Evolutionary conservation across 257 asterid species (phyloP).

Genomic region (Salvia hispanica): DNA sequence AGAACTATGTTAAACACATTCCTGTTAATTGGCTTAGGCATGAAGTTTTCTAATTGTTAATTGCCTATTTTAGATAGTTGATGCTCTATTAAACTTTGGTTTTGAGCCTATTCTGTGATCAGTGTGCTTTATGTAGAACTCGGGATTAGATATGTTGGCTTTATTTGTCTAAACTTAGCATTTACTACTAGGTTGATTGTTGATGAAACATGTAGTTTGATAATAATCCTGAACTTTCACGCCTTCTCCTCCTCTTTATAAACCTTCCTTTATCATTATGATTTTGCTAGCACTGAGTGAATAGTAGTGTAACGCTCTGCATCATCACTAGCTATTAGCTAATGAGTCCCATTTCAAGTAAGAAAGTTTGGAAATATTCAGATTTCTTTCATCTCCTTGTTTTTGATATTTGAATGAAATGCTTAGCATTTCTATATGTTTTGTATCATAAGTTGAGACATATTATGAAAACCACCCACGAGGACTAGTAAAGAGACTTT

Average conservation of each 20-base stretch:
- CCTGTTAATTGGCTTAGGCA: background rate
- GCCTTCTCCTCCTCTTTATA: background rate
- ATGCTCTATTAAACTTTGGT: conserved; percentile 17
- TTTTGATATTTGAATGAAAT: conserved; percentile 12
- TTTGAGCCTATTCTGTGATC: background rate
- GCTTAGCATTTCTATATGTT: conserved; percentile 16
- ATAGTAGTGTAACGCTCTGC: background rate
- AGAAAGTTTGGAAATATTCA: background rate
- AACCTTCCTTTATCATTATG: background rate
- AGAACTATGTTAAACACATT: background rate
- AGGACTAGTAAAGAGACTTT: background rate
- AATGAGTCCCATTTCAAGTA: too few relatives aligned
- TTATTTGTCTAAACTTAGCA: background rate
- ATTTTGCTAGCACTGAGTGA: background rate
- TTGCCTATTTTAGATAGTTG: conserved; percentile 19
- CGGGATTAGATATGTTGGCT: background rate
- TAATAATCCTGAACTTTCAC: background rate
- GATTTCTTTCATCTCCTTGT: conserved; percentile 2
- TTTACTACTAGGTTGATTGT: conserved; percentile 4
- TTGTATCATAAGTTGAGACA: conserved; percentile 1
- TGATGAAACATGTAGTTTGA: conserved; percentile 7
- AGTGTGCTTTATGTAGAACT: conserved; percentile 9
- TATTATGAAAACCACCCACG: background rate
- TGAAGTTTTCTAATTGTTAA: background rate
- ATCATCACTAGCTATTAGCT: too few relatives aligned